Evolutionary conservation across 2,329 filamentous ascomycete genomes (phyloP).

Genomic region (Colletotrichum brevisporum): DNA sequence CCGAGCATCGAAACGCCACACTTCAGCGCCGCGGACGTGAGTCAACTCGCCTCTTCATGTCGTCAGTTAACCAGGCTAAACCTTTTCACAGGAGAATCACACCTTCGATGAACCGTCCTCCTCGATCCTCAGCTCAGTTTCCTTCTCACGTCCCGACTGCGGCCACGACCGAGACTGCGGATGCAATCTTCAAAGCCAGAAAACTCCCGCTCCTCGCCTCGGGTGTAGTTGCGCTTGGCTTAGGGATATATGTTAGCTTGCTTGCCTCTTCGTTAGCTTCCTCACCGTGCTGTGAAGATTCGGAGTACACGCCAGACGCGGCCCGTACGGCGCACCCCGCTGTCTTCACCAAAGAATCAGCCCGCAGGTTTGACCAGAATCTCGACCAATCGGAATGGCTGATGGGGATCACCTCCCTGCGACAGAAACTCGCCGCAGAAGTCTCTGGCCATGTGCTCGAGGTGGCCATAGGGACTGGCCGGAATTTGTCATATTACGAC

Average conservation of each 20-base stretch:
- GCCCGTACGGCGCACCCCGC: constrained; percentile 64
- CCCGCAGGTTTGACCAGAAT: constrained; percentile 70
- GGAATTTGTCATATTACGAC: constrained; percentile 72
- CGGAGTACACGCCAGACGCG: constrained; percentile 49
- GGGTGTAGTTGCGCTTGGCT: constrained; percentile 35
- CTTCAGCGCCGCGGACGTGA: too few species aligned
- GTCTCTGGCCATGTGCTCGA: constrained; percentile 73
- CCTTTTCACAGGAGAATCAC: neutral
- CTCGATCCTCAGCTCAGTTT: neutral
- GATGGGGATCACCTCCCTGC: constrained; percentile 68
- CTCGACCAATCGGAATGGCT: constrained; percentile 71
- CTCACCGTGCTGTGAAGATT: neutral
- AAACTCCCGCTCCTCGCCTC: constrained; percentile 34
- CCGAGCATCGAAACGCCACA: too few species aligned
- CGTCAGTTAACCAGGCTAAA: neutral
- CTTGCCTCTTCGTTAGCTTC: constrained; percentile 30
- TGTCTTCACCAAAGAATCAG: constrained; percentile 61
- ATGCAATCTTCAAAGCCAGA: constrained; percentile 36
- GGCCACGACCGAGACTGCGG: constrained; percentile 27
- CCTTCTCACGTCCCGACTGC: too few species aligned
- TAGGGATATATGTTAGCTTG: constrained; percentile 37
- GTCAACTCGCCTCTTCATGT: too few species aligned
- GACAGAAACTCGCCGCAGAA: constrained; percentile 61
- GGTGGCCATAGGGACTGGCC: constrained; percentile 73
- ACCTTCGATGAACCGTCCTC: neutral